Percentiles rank a stretch among this genome's conserved stretches.
Evolutionary conservation across 257 asterid genomes (phyloP).

Genomic region (Lithospermum erythrorhizon): DNA sequence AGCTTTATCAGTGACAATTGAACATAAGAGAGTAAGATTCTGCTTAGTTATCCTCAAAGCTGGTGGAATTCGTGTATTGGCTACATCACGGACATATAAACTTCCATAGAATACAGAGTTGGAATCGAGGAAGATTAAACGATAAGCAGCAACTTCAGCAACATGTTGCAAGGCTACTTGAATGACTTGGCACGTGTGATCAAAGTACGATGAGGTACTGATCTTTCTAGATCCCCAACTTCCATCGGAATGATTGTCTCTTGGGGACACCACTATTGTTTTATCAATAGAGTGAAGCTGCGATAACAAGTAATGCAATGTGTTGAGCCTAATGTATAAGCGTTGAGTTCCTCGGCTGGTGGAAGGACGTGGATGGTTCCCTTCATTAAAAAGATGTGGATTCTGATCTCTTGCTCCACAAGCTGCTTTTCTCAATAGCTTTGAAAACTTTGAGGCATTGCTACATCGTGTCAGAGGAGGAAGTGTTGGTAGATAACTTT

Average conservation of each 20-base stretch:
- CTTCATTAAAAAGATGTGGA: slow-evolving; percentile 28
- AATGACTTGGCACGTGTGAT: slow-evolving; percentile 46
- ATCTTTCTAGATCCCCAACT: slow-evolving; percentile 30
- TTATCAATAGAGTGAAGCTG: slow-evolving; percentile 62
- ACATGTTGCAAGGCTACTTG: slow-evolving; percentile 58
- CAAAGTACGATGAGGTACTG: slow-evolving; percentile 50
- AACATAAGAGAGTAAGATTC: slow-evolving; percentile 63
- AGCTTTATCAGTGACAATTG: slow-evolving; percentile 60
- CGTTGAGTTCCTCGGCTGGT: slow-evolving; percentile 97
- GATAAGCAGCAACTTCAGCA: slow-evolving; percentile 81
- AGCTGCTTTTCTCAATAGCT: slow-evolving; percentile 66
- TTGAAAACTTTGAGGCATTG: slow-evolving; percentile 53
- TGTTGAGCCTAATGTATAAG: slow-evolving; percentile 85
- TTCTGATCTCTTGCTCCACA: slow-evolving; percentile 48
- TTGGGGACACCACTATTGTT: slow-evolving; percentile 42
- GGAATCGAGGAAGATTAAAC: slow-evolving; percentile 68
- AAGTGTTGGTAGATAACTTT: slow-evolving; percentile 75
- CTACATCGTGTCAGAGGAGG: slow-evolving; percentile 91
- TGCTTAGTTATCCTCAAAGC: slow-evolving; percentile 54
- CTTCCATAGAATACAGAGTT: slow-evolving; percentile 51
- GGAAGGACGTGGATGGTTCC: slow-evolving; percentile 65
- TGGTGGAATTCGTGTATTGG: slow-evolving; percentile 39
- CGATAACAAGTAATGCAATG: slow-evolving; percentile 54
- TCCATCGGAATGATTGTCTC: slow-evolving; percentile 33
- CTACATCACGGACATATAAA: slow-evolving; percentile 44